Conservation (phyloP, 2,329 filamentous ascomycete species). For the Alternaria arborescens region DNA sequence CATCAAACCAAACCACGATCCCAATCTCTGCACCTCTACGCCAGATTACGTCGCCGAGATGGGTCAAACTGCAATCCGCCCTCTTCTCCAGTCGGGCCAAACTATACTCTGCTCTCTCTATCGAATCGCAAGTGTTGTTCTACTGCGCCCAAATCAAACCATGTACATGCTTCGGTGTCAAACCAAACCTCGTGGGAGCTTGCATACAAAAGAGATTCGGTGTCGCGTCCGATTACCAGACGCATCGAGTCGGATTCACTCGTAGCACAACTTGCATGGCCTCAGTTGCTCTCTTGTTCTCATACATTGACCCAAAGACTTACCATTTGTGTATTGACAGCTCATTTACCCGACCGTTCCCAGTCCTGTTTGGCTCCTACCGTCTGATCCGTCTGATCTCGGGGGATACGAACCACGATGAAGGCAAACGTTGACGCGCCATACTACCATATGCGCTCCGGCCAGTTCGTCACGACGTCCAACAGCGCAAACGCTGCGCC, state of each 20-base stretch:
- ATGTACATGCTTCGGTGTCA: slow-evolving; percentile 20
- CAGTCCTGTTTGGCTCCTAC: slow-evolving; percentile 15
- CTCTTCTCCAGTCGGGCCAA: slow-evolving; percentile 17
- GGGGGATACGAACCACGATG: slow-evolving; percentile 33
- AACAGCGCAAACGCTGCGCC: slow-evolving; percentile 35
- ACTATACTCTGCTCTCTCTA: slow-evolving; percentile 12
- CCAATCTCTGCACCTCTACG: slow-evolving; percentile 6
- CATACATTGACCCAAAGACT: slow-evolving; percentile 26
- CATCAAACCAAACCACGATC: slow-evolving; percentile 20
- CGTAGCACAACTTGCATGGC: slow-evolving; percentile 4
- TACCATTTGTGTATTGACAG: slow-evolving; percentile 32
- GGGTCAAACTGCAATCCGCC: slow-evolving; percentile 6
- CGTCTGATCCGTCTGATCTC: slow-evolving; percentile 19
- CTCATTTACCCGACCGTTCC: slow-evolving; percentile 5
- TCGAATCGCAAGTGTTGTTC: slow-evolving; percentile 19
- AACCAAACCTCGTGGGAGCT: slow-evolving; percentile 24
- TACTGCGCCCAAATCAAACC: slow-evolving; percentile 26
- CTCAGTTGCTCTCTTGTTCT: slow-evolving; percentile 2
- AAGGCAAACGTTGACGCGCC: slow-evolving; percentile 43
- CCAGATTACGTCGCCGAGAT: slow-evolving; percentile 10
- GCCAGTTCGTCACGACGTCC: slow-evolving; percentile 35
- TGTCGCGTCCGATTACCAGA: slow-evolving; percentile 12
- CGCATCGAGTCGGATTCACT: slow-evolving; percentile 22
- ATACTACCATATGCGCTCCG: slow-evolving; percentile 45
- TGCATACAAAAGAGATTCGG: slow-evolving; percentile 32